These are phyloP conservation scores for Gossypium anomalum DNA, from an alignment of 345 rosid species.

Conservation along the genomic window DNA sequence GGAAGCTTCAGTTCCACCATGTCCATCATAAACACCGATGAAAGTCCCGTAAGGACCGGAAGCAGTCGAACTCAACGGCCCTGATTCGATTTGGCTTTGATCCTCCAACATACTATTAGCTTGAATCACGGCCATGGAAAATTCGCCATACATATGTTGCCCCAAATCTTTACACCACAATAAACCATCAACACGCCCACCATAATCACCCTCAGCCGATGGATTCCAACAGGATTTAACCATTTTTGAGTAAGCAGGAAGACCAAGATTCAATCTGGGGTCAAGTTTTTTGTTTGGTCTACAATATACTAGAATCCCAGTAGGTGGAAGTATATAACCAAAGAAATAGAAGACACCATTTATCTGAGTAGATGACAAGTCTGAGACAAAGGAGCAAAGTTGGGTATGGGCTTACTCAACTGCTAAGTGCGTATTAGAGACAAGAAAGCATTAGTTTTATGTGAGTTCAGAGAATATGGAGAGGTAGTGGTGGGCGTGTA, in stretches of 20 bases:
- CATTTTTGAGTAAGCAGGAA: constrained; percentile 32
- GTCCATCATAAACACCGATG: constrained; percentile 81
- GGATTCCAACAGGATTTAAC: constrained; percentile 65
- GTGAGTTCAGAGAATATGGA: constrained; percentile 49
- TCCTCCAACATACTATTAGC: constrained; percentile 71
- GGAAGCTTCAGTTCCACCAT: constrained; percentile 75
- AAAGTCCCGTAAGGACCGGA: constrained; percentile 58
- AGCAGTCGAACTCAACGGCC: constrained; percentile 39
- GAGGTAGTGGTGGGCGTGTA: constrained; percentile 35
- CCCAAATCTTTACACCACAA: constrained; percentile 69
- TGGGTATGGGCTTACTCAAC: constrained; percentile 63
- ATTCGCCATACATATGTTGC: constrained; percentile 58
- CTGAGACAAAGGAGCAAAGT: constrained; percentile 29
- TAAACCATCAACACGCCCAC: constrained; percentile 48
- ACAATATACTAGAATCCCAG: constrained; percentile 14
- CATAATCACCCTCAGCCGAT: constrained; percentile 31
- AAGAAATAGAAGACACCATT: constrained; percentile 21
- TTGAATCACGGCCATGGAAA: constrained; percentile 82
- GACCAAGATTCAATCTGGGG: constrained; percentile 20
- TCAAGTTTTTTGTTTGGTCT: constrained; percentile 19
- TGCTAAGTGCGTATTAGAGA: constrained; percentile 33
- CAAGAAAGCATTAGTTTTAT: constrained; percentile 48
- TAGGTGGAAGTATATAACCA: constrained; percentile 20
- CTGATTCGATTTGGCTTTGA: constrained; percentile 87
- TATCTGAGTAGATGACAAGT: constrained; percentile 20